Evolutionary conservation across 1,284 basidiomycete species (phyloP), one percentile per base, ranked within the genome.

Genomic region (Ustilago vetiveriae): DNA sequence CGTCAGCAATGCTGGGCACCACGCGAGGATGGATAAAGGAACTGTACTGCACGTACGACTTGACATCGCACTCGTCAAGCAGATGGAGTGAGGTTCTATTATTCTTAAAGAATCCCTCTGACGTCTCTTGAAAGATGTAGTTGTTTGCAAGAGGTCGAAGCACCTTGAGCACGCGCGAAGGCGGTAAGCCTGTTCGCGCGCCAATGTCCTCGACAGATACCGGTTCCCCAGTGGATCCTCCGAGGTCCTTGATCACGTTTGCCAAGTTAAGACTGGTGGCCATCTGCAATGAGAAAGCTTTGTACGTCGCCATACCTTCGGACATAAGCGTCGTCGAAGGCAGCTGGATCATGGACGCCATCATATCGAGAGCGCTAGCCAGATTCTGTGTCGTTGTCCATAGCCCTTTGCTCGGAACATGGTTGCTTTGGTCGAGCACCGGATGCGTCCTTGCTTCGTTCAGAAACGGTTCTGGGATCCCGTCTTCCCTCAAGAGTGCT

Each of bases 301-400:
- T 40, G 37, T 62, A 52, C n/a, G 51, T 38, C 14, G 57, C 33
- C 47, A 67, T 48, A 27, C 37, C 35, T 27, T 55, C 56, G 13
- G 21, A 44, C 45, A 67, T 53, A 22, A 62, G 40, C 33, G 33
- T 49, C 26, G 42, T 40, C 3, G 44, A 46, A 0, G 50, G 56
- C 9, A 37, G 26, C 46, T 60, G 49, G 21, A 67, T 48, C 47
- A 54, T 46, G 6, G 43, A 29, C 6, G 48, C 46, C 64, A 67
- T 59, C 64, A 67, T 67, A 22, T 57, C 64, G 16, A 67, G 54
- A 6, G 64, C 54, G 23, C 35, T 37, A 9, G 51, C 49, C 0
- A 62, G 42, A 13, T 44, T 40, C 4, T 36, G 26, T 8, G 52
- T 45, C 11, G 45, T 54, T 5, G 21, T 16, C 17, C 24, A 67